Evolutionary conservation across 2,329 filamentous ascomycete genomes (phyloP), one percentile per base, ranked within the genome.

Genomic region (Aaosphaeria pasadenensis): DNA sequence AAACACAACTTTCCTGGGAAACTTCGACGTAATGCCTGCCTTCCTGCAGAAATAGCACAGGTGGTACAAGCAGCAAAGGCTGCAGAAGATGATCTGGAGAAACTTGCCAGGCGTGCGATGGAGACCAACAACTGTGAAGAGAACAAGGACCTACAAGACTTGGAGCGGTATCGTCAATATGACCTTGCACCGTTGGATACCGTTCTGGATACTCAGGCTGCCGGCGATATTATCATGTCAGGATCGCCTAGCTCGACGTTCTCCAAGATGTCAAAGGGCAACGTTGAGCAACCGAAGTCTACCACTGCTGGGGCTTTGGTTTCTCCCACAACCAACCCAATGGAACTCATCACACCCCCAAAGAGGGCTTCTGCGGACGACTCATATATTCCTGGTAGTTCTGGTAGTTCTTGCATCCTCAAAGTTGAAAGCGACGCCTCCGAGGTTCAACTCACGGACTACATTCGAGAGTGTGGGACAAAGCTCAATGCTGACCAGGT

Each of bases 121-220:
- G 38, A 39, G n/a, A 46, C 24, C 9, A 36, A 57, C 41, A 50
- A 11, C 13, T 24, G 17, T 24, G 36, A 32, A 3, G 32, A 39
- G 7, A 43, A 51, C 9, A 9, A n/a, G 9, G 33, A 36, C 9
- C 33, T 36, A n/a, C n/a, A 9, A n/a, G 44, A 53, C 7, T 24
- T 56, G 5, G 47, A 56, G 4, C 40, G 51, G 40, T 62, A 56
- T 41, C 40, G 55, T 1, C 52, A 60, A 13, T 44, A 56, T 11
- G 59, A 62, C 47, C 54, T 64, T 13, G 53, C 56, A 5, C 59
- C 58, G 2, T 33, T 62, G 32, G 58, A 63, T 28, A 48, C 50
- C 1, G 46, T 59, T 6, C 51, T 60, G 44, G 52, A 53, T 28
- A 50, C 36, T 5, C 42, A 39, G 1, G 6, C 39, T 4, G 55